Base-by-base conservation (phyloP, 345 rosid species). In the Lepidium didymum region DNA sequence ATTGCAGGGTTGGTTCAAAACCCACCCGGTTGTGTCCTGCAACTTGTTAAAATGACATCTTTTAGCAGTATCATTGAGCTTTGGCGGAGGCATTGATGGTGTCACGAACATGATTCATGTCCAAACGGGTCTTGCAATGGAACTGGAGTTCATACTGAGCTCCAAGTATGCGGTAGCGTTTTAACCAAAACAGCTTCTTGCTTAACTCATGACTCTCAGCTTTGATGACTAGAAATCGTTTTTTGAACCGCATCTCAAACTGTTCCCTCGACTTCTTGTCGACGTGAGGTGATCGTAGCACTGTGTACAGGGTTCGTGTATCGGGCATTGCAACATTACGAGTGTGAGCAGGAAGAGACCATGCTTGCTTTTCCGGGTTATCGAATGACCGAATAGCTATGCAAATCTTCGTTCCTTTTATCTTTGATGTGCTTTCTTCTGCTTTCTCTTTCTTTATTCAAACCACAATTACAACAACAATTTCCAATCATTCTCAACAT, bases 401-500 rank as follows among this genome's bases (percentile, higher is more conserved):
- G 56, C 77, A 74, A 3, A 74, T 74, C 73, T 47, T 66, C 0
- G 77, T 74, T 34, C 77, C 73, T 59, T 60, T 74, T 4, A 74
- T 67, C 77, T 67, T 74, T 25, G 77, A 74, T 59, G 68, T 60
- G 49, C 77, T 59, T 35, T 74, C 62, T 59, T 36, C 56, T 16
- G 42, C 55, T 51, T 49, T 67, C 12, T 52, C 89, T 79, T 56
- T 91, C 92, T 89, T 58, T 0, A 3, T 12, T 49, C 58, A 62
- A 46, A 61, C 3, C 31, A 40, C 31, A 31, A 42, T 4, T 19
- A 36, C 38, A 53, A 41, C 37, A 44, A 68, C 23, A 41, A 29
- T 31, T 33, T 33, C 10, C 21, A 38, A 50, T 35, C 23, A 23
- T 16, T 47, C 33, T 36, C 56, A 70, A 18, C 44, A 50, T 5